Base-by-base conservation (phyloP, 2,329 filamentous ascomycete species). In the Pseudovirgaria hyperparasitica region DNA sequence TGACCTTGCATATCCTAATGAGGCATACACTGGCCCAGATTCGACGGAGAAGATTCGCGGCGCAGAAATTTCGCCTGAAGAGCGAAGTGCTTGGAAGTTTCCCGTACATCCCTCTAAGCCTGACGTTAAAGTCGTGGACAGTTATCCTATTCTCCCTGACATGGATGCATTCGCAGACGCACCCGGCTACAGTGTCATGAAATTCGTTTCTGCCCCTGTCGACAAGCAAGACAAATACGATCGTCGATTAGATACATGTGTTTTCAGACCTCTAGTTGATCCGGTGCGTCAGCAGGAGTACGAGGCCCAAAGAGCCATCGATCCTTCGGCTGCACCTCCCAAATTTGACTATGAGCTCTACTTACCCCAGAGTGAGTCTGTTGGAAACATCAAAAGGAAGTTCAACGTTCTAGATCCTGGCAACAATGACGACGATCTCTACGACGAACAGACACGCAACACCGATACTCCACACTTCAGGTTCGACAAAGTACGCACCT, bases 21-120 rank as follows among this genome's bases (percentile, higher is more conserved):
- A 76, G 63, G 49, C 74, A 57, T 60, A 81, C 76, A 62, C 71
- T 63, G 62, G 72, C 56, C 57, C 76, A 65, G 67, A 82, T 72
- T 64, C 59, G 12, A 48, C 54, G 3, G 60, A 58, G 19, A 62
- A 58, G 13, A 54, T 74, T 17, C 62, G 65, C 23, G 68, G 67
- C 19, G 63, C 70, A 23, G 56, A 63, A 13, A 50, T 63, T 13
- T 63, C 63, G 2, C 58, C 65, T 16, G 60, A 63, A 21, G 72
- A 76, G 36, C 51, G 55, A 11, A 60, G 66, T 30, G 70, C 70
- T 3, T 77, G 72, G 72, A 62, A 62, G 22, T 58, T 60, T 23
- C 72, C 72, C 8, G 62, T 64, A 33, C 68, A 77, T 43, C 72
- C 72, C 6, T 59, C 60, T 19, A 72, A 73, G 28, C 57, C 64